phyloP scores from a whole-genome alignment of 768 basidiomycete genomes.

The Plicaturopsis crispa region DNA sequence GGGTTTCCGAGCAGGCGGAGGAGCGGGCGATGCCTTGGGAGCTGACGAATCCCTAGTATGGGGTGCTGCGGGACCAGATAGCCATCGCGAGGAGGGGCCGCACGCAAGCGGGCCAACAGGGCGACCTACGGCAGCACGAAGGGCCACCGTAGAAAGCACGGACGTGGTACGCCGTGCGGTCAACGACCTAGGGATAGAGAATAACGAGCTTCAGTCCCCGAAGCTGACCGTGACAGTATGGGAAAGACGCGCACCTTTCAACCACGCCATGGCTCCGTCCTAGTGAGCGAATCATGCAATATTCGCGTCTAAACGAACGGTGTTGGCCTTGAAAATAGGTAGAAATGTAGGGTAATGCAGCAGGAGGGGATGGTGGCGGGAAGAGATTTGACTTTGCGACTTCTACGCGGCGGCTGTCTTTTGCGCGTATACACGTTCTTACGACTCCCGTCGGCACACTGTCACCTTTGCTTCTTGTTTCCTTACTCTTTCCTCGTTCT shows the following conservation, averaged over 20 bases:
- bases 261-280: slow-evolving; percentile 28
- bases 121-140: neutral
- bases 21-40: slow-evolving; percentile 15
- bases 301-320: no score
- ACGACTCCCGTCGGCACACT: no score
- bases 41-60: slow-evolving; percentile 11
- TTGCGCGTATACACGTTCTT: no score
- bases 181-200: neutral
- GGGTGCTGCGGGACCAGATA: neutral
- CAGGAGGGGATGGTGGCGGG: no score
- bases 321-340: no score
- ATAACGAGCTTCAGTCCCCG: neutral
- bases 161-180: slow-evolving; percentile 2
- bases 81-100: neutral
- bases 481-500: no score
- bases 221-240: no score
- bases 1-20: slow-evolving; percentile 19
- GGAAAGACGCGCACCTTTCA: slow-evolving; percentile 23
- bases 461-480: no score
- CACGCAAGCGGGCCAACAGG: neutral
- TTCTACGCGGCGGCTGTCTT: no score
- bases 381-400: no score
- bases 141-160: neutral
- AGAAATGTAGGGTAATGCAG: no score
- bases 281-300: slow-evolving; percentile 32